Percentiles rank a stretch among this genome's conserved stretches.
Evolutionary conservation across 2,329 filamentous ascomycete genomes (phyloP).

Genomic region (Coniochaeta sp.): DNA sequence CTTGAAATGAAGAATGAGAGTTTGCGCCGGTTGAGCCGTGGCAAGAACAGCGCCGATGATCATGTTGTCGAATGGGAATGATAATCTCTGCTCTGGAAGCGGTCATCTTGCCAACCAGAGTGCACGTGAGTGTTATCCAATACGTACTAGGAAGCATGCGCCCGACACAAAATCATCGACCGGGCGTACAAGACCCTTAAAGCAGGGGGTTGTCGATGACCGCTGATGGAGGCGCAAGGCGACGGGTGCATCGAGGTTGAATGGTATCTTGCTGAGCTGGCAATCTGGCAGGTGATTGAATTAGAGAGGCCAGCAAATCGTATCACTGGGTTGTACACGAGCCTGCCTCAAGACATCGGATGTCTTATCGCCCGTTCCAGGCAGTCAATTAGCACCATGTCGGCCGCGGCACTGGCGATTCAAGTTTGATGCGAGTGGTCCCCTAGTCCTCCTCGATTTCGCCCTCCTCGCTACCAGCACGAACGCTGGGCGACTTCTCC

Average conservation of each 20-base stretch:
- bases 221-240: background rate
- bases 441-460: slow-evolving; percentile 81
- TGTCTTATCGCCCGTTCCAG: background rate
- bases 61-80: background rate
- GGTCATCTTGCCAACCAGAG: slow-evolving; percentile 5
- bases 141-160: background rate
- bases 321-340: background rate
- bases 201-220: background rate
- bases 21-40: background rate
- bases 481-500: slow-evolving; percentile 46
- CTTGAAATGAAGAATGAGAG: background rate
- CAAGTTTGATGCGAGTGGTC: background rate
- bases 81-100: background rate
- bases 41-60: background rate
- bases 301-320: background rate
- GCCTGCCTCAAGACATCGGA: background rate
- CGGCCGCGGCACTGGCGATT: background rate
- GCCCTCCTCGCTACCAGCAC: slow-evolving; percentile 91
- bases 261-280: background rate
- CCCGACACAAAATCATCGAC: background rate
- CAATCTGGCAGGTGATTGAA: background rate
- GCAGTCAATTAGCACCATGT: background rate
- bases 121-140: background rate
- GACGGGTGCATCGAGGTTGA: background rate
- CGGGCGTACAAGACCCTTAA: background rate